These are phyloP conservation scores for Dioszegia aurantiaca DNA, from an alignment of 768 basidiomycete species.

Conservation along the genomic window DNA sequence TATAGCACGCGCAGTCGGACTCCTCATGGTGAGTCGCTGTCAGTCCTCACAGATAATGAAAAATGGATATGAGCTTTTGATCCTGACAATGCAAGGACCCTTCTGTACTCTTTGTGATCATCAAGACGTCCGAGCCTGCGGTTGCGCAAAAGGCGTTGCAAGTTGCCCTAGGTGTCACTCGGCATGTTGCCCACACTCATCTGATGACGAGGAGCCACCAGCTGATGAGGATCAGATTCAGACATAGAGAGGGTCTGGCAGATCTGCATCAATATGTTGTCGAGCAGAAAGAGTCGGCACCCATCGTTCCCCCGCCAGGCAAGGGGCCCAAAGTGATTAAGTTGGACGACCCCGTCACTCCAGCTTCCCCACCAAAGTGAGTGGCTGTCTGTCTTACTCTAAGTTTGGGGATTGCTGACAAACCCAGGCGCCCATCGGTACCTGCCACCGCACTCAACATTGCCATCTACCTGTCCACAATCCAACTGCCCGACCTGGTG, in stretches of 20 bases:
- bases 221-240: slow-evolving; percentile 27
- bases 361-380: slow-evolving; percentile 14
- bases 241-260: slow-evolving; percentile 46
- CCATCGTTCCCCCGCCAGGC: neutral
- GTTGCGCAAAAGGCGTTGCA: slow-evolving; percentile 43
- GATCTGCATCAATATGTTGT: slow-evolving; percentile 50
- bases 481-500: slow-evolving; percentile 49
- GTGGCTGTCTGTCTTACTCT: neutral
- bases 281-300: slow-evolving; percentile 21
- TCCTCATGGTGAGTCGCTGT: slow-evolving; percentile 33
- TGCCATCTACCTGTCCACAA: slow-evolving; percentile 47
- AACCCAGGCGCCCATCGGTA: neutral
- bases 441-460: slow-evolving; percentile 40
- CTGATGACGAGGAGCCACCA: neutral
- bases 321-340: slow-evolving; percentile 45
- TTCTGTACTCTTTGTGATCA: slow-evolving; percentile 45
- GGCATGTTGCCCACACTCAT: slow-evolving; percentile 19
- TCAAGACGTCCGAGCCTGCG: slow-evolving; percentile 33
- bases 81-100: slow-evolving; percentile 30
- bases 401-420: neutral
- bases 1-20: slow-evolving; percentile 33
- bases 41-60: neutral
- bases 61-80: neutral
- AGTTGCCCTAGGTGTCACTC: slow-evolving; percentile 45
- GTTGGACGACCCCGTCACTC: slow-evolving; percentile 33